Evolutionary conservation across 2,329 filamentous ascomycete genomes (phyloP), one percentile per base, ranked within the genome.

Genomic region (Tympanopsis confertula): DNA sequence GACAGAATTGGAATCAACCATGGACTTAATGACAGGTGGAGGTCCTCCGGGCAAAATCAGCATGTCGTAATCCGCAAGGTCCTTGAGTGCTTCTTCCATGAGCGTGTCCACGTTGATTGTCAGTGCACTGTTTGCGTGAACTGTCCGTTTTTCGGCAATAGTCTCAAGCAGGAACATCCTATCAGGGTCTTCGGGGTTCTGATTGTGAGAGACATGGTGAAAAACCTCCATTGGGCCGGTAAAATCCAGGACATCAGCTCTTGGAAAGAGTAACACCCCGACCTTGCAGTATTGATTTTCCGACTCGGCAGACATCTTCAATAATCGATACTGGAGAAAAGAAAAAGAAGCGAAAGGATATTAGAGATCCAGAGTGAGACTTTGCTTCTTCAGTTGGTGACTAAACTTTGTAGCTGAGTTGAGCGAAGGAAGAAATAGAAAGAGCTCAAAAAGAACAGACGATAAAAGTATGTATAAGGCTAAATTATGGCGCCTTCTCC

Each of bases 171-270:
- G 38, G 45, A 63, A 64, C 28, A 50, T 43, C 12, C 38, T 41
- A 7, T 54, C 49, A 5, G 48, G 44, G 5, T 44, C 42, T 12
- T 47, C 49, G 14, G 46, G 39, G 13, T 54, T 51, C 13, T 46
- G 45, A 20, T 49, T 49, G 39, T 53, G 47, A 22, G 38, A 45
- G 35, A 47, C 51, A 44, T 50, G 47, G 22, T 48, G 50, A 39
- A 59, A 50, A 24, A 62, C 49, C 40, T 63, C 59, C 18, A 54
- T 44, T 3, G 59, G 60, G 1, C 56, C 59, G 18, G 50, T 47
- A 40, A 62, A 62, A 48, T 63, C 61, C 36, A 63, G 55, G 36
- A 63, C 51, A 40, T 63, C 59, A 19, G 50, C 56, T 10, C 50
- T 44, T 3, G 50, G 44, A 44, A 57, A 62, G 18, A 64, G 42